Evolutionary conservation across 371 early-diverging fungal genomes (phyloP).

Genomic region (Haplosporangium sp.): DNA sequence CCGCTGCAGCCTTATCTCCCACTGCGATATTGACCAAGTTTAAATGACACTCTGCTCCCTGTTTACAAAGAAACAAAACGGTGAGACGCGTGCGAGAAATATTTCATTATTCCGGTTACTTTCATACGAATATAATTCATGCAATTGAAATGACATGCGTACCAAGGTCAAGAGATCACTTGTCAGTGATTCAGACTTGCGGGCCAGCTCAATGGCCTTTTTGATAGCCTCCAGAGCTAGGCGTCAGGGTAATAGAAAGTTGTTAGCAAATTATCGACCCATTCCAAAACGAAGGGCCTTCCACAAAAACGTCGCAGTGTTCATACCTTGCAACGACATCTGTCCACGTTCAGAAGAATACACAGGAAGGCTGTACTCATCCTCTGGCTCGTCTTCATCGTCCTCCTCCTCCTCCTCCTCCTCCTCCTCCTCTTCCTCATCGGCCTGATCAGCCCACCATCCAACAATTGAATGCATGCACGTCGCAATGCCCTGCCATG

Average conservation of each 20-base stretch:
- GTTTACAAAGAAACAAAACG: not conserved
- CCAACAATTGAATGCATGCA: conserved; percentile 55
- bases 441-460: conserved; percentile 53
- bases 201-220: conserved; percentile 45
- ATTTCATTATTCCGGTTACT: not conserved
- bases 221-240: conserved; percentile 46
- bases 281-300: not conserved
- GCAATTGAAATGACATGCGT: not conserved
- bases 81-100: not conserved
- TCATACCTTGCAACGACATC: conserved; percentile 37
- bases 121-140: not conserved
- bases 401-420: conserved; percentile 30
- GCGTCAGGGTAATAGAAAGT: not conserved
- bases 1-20: conserved; percentile 42
- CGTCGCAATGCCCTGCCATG: conserved; percentile 50
- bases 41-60: conserved; percentile 53
- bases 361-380: conserved; percentile 43
- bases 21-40: conserved; percentile 52
- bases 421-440: conserved; percentile 42
- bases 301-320: not conserved
- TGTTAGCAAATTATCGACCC: not conserved
- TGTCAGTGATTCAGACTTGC: conserved; percentile 30
- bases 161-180: conserved; percentile 51
- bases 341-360: conserved; percentile 41
- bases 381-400: conserved; percentile 35